Evolutionary conservation across 441 rosid species (phyloP).

Genomic region (Populus hybrid): DNA sequence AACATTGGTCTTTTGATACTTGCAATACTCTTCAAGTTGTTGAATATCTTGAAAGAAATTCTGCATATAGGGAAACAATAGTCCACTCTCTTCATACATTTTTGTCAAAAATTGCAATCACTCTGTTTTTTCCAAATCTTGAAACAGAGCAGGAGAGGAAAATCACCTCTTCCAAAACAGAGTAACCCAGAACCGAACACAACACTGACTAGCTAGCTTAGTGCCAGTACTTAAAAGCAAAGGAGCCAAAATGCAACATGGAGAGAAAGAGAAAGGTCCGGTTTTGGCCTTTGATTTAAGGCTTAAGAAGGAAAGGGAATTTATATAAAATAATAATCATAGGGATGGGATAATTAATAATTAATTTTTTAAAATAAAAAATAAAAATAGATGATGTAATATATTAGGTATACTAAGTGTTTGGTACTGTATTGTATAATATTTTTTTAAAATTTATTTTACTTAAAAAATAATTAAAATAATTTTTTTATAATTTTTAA

Average conservation of each 20-base stretch:
- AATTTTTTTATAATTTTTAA: too few relatives aligned
- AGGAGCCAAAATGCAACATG: constrained; percentile 23
- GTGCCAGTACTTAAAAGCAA: neutral
- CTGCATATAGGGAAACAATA: constrained; percentile 70
- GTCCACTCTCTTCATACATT: constrained; percentile 48
- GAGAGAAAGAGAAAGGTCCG: neutral
- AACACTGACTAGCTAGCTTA: neutral
- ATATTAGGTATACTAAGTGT: neutral
- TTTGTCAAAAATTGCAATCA: constrained; percentile 21
- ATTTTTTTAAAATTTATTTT: too few relatives aligned
- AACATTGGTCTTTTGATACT: constrained; percentile 57
- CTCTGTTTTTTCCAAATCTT: neutral
- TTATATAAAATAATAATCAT: constrained; percentile 17
- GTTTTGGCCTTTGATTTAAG: neutral
- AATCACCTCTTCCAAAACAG: constrained; percentile 11
- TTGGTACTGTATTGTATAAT: too few relatives aligned
- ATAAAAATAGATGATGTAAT: constrained; percentile 21
- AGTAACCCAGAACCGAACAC: neutral
- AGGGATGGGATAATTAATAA: neutral
- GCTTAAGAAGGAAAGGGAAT: constrained; percentile 14
- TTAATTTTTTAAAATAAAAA: neutral
- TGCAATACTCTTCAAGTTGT: constrained; percentile 73
- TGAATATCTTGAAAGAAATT: constrained; percentile 62
- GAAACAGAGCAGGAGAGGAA: neutral
- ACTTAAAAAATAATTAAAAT: too few relatives aligned